Base-by-base conservation (phyloP, 2,329 filamentous ascomycete species). In the Didymella segeticola region DNA sequence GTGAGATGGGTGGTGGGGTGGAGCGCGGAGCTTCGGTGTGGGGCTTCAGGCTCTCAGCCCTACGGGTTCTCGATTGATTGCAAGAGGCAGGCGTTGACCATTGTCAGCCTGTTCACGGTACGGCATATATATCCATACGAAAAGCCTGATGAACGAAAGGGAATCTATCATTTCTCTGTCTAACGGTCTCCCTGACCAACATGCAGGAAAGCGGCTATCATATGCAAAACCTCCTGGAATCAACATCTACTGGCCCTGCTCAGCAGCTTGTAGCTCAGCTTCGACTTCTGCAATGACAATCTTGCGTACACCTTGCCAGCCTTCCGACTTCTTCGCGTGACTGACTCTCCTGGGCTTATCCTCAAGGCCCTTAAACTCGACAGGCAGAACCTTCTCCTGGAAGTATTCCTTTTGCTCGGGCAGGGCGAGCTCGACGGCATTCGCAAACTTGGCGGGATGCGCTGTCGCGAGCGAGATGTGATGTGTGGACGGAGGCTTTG, bases 371-470 rank as follows among this genome's bases (percentile, higher is more conserved):
- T 89, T 78, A 69, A 97, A 95, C 77, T 97, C 90, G 52, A 83
- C 74, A 0, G 93, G 93, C 48, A 96, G 81, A 1, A 98, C 89
- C 58, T 88, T 84, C 58, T 82, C 80, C 71, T 96, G 96, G 64
- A 86, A 82, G 66, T 96, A 97, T 1, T 83, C 86, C n/a, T 82
- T 74, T 70, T 90, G 82, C 8, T 83, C 83, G 60, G 86, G 83
- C 55, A 98, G 80, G 0, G 93, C 92, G 41, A 89, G 74, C 64
- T 93, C 89, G 1, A 99, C 93, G 0, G 93, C 93, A 26, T 86
- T 85, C 0, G 89, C 87, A 70, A 99, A 99, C 76, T 99, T 99
- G 57, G 93, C 95, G 0, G 95, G 93, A 75, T 99, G 95, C 2
- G 95, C 95, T 2, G 95, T 99, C 1, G 93, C 90, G 2, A 99